A percentile compares a stretch with the other conserved stretches of the same genome.
phyloP scores from a whole-genome alignment of 78 protist genomes.

The Tieghemostelium lacteum region DNA sequence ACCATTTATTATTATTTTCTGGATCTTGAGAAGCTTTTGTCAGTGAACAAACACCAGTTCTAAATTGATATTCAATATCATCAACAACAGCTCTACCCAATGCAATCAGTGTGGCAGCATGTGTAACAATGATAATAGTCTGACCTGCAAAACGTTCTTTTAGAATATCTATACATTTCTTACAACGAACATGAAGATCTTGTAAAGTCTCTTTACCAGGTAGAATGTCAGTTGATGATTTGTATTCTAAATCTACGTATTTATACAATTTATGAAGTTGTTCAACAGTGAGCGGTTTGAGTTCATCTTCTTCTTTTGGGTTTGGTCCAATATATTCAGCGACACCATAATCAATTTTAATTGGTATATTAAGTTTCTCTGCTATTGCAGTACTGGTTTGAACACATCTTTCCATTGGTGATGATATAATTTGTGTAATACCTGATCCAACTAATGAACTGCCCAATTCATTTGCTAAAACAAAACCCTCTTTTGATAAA shows the following conservation, averaged over 20 bases:
- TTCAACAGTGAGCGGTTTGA: slow-evolving; percentile 22
- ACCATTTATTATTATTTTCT: slow-evolving; percentile 12
- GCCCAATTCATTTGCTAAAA: slow-evolving; percentile 44
- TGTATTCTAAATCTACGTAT: slow-evolving; percentile 17
- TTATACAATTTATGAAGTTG: slow-evolving; percentile 22
- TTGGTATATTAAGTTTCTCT: slow-evolving; percentile 40
- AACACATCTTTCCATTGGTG: slow-evolving; percentile 76
- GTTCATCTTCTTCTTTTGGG: slow-evolving; percentile 24
- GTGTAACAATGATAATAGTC: slow-evolving; percentile 51
- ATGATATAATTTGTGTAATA: slow-evolving; percentile 44
- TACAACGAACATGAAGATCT: slow-evolving; percentile 28
- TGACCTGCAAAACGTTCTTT: slow-evolving; percentile 10
- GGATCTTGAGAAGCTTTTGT: slow-evolving; percentile 20
- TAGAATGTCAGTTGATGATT: slow-evolving; percentile 21
- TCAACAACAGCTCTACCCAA: slow-evolving; percentile 42
- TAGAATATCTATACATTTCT: background rate
- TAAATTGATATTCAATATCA: slow-evolving; percentile 16
- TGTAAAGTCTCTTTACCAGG: slow-evolving; percentile 37
- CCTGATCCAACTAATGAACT: background rate
- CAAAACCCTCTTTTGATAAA: slow-evolving; percentile 47
- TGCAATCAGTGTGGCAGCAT: slow-evolving; percentile 74
- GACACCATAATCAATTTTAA: slow-evolving; percentile 63
- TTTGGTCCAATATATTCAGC: slow-evolving; percentile 32
- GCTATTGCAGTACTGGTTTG: slow-evolving; percentile 65
- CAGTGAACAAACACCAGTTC: slow-evolving; percentile 67